Percentiles rank a stretch among this genome's conserved stretches.
Evolutionary conservation across 1,284 basidiomycete species (phyloP).

Genomic region (Ustilago tritici): DNA sequence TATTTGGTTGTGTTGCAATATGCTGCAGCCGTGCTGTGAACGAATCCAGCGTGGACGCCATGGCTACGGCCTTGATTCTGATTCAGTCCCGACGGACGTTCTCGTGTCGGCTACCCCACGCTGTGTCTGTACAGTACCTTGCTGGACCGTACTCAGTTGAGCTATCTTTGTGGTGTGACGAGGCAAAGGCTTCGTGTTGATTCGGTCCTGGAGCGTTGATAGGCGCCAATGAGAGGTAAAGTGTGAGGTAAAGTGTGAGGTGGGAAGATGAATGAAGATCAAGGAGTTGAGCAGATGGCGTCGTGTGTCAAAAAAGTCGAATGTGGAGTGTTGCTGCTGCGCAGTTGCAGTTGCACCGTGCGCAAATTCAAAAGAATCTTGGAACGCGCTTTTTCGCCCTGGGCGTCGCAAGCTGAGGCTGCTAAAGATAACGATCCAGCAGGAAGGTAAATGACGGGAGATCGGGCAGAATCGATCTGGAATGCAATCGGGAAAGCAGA

Average conservation of each 20-base stretch:
- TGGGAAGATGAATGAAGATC: background rate
- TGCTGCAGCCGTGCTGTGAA: conserved; percentile 37
- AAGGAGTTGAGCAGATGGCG: background rate
- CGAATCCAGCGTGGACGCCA: conserved; percentile 22
- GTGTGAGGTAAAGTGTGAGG: background rate
- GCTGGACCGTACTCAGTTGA: background rate
- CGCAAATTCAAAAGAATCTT: background rate
- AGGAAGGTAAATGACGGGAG: no score
- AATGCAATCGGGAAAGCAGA: no score
- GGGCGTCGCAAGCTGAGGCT: no score
- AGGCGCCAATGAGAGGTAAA: background rate
- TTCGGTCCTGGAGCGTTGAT: background rate
- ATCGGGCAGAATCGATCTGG: no score
- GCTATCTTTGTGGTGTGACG: background rate
- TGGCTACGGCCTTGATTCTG: background rate
- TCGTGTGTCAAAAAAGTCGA: background rate
- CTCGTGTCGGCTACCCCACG: background rate
- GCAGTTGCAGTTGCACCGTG: conserved; percentile 9
- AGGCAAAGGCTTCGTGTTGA: background rate
- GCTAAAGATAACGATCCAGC: no score
- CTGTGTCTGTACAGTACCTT: background rate
- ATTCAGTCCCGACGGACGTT: background rate
- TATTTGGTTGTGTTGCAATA: conserved; percentile 40
- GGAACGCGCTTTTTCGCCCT: background rate
- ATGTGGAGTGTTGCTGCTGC: conserved; percentile 10